A percentile compares a stretch with the other conserved stretches of the same genome.
These are phyloP conservation scores for Penicillium angulare DNA, from an alignment of 495 filamentous ascomycete species.

Conservation along the genomic window DNA sequence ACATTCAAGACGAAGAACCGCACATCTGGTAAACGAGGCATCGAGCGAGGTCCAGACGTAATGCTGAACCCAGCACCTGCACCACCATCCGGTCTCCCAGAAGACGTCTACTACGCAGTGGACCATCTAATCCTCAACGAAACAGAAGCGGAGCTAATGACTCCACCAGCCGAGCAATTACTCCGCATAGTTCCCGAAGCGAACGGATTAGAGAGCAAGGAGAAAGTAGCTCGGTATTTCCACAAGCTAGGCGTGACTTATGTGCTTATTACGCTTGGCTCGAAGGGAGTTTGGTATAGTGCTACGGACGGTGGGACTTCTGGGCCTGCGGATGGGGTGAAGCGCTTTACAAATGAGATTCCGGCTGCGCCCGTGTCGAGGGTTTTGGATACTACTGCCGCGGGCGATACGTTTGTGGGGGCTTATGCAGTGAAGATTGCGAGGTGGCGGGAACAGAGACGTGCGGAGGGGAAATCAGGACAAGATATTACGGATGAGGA, in stretches of 20 bases:
- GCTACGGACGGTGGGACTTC: constrained; percentile 38
- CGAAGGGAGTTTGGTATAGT: constrained; percentile 67
- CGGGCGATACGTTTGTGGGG: constrained; percentile 93
- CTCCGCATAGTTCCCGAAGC: constrained; percentile 36
- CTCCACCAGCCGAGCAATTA: constrained; percentile 38
- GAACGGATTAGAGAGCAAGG: constrained; percentile 45
- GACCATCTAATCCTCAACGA: constrained; percentile 87
- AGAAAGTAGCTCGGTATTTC: constrained; percentile 57
- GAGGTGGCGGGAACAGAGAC: constrained; percentile 38
- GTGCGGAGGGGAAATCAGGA: constrained; percentile 32
- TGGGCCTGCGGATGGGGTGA: constrained; percentile 33
- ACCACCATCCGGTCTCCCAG: constrained; percentile 58
- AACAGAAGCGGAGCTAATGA: constrained; percentile 77
- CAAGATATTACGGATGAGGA: constrained; percentile 38
- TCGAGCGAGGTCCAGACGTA: constrained; percentile 49
- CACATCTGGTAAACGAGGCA: constrained; percentile 43
- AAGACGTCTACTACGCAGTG: constrained; percentile 64
- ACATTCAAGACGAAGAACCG: constrained; percentile 44
- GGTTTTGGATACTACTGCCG: constrained; percentile 91
- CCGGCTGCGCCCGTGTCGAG: constrained; percentile 57
- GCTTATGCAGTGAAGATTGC: constrained; percentile 71
- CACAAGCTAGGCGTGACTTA: constrained; percentile 66
- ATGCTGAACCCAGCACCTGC: constrained; percentile 88
- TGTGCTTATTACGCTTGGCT: constrained; percentile 79
- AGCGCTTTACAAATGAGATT: constrained; percentile 39